These are phyloP conservation scores for Lodderomyces pseudojiufengensis DNA, from an alignment of 1,139 yeast species.

Conservation along the genomic window DNA sequence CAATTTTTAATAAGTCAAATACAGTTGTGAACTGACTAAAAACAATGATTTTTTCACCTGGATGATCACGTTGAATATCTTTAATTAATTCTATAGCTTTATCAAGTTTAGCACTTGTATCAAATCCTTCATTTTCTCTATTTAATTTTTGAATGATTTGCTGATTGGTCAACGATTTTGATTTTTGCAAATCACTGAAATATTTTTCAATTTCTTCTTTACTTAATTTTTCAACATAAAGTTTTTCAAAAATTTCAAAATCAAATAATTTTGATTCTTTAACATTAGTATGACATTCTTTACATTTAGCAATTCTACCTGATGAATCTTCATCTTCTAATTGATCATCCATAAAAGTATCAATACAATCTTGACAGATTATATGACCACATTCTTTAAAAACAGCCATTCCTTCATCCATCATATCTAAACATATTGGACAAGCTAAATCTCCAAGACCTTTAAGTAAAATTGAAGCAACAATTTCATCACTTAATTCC, in stretches of 20 bases:
- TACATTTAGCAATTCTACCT: slow-evolving; percentile 48
- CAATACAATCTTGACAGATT: slow-evolving; percentile 61
- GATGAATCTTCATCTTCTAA: slow-evolving; percentile 26
- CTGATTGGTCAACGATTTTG: slow-evolving; percentile 9
- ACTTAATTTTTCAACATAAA: slow-evolving; percentile 24
- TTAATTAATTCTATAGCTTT: slow-evolving; percentile 45
- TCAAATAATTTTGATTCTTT: slow-evolving; percentile 44
- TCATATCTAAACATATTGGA: slow-evolving; percentile 63
- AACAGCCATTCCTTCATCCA: slow-evolving; percentile 38
- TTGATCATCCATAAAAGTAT: slow-evolving; percentile 44
- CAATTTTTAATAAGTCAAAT: slow-evolving; percentile 64
- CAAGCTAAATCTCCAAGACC: slow-evolving; percentile 40
- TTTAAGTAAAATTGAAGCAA: background rate
- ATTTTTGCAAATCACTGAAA: slow-evolving; percentile 8
- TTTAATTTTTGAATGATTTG: slow-evolving; percentile 27
- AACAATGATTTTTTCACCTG: slow-evolving; percentile 64
- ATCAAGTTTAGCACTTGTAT: slow-evolving; percentile 53
- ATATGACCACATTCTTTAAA: slow-evolving; percentile 67
- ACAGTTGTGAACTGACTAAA: slow-evolving; percentile 84
- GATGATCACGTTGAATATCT: slow-evolving; percentile 36
- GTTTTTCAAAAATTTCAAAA: slow-evolving; percentile 50
- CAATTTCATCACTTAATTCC: slow-evolving; percentile 3
- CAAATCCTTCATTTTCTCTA: slow-evolving; percentile 29
- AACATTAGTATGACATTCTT: slow-evolving; percentile 42
- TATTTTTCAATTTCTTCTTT: slow-evolving; percentile 7